These are phyloP conservation scores for Petunia axillaris DNA, from an alignment of 257 asterid genomes.

Conservation along the genomic window DNA sequence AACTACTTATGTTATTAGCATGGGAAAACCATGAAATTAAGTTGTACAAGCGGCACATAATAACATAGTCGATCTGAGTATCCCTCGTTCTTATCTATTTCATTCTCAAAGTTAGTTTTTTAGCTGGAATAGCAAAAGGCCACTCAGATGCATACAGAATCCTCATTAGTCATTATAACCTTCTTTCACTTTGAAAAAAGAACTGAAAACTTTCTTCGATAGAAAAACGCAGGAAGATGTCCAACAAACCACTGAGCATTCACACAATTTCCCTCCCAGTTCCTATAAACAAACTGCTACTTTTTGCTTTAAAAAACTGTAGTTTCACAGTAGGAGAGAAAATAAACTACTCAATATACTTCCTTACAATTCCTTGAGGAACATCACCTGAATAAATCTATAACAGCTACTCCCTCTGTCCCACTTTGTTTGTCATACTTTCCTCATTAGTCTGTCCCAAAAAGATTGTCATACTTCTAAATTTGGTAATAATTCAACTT, in stretches of 20 bases:
- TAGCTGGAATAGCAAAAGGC: neutral
- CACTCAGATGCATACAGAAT: conserved; percentile 2
- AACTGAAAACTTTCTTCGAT: neutral
- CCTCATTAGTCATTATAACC: neutral
- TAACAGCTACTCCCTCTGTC: neutral
- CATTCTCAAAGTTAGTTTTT: neutral
- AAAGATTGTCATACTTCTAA: too few species aligned
- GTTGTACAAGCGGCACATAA: too few species aligned
- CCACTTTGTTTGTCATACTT: too few species aligned
- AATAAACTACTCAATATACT: neutral
- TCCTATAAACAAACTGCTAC: neutral
- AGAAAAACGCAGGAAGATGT: neutral
- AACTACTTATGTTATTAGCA: too few species aligned
- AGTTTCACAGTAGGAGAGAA: neutral
- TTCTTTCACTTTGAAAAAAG: neutral
- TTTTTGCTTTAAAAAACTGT: neutral
- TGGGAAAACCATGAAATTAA: neutral
- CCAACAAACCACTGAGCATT: neutral
- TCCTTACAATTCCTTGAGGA: conserved; percentile 16
- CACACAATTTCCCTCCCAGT: neutral
- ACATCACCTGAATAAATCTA: neutral
- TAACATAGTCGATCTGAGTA: neutral
- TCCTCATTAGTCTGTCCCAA: too few species aligned
- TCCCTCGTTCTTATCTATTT: neutral
- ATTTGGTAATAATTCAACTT: too few species aligned